phyloP scores from a whole-genome alignment of 2,329 filamentous ascomycete species.

The Monosporascus ibericus region DNA sequence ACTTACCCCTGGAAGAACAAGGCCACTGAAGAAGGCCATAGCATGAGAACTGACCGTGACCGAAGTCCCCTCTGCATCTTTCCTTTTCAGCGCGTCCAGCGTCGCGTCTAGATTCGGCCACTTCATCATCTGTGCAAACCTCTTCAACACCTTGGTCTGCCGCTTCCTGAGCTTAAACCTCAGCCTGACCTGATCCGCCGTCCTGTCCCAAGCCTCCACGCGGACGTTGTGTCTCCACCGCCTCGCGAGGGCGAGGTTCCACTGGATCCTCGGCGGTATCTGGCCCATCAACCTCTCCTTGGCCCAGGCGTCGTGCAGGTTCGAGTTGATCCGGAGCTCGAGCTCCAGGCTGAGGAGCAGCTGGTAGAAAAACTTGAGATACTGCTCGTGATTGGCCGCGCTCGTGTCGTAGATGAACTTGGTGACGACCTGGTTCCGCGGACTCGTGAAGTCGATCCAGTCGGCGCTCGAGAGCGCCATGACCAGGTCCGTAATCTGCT shows the following conservation, averaged over 20 bases:
- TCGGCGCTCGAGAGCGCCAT: constrained; percentile 60
- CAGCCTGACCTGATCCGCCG: constrained; percentile 52
- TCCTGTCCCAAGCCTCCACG: constrained; percentile 53
- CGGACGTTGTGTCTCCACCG: constrained; percentile 67
- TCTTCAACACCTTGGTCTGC: constrained; percentile 62
- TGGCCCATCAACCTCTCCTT: constrained; percentile 59
- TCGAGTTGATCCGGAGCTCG: constrained; percentile 61
- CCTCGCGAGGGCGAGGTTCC: constrained; percentile 67
- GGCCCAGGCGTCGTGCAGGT: constrained; percentile 53
- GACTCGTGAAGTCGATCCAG: constrained; percentile 68
- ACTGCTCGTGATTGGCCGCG: constrained; percentile 48
- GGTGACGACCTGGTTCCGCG: constrained; percentile 66
- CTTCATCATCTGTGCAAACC: constrained; percentile 66
- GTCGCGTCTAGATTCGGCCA: constrained; percentile 69
- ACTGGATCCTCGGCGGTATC: constrained; percentile 64
- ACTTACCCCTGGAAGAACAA: constrained; percentile 63
- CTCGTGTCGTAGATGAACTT: constrained; percentile 63
- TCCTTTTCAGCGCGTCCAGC: constrained; percentile 54
- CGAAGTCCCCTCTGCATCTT: constrained; percentile 51
- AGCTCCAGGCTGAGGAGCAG: constrained; percentile 69
- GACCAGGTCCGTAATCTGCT: constrained; percentile 68
- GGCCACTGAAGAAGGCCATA: constrained; percentile 71
- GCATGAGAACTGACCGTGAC: constrained; percentile 61
- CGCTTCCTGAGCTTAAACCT: constrained; percentile 59
- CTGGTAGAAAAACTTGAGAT: constrained; percentile 68